Percentiles rank a stretch among this genome's conserved stretches.
These are phyloP conservation scores for Phytomonas sp. DNA, from an alignment of 208 protist genomes.

Conservation along the genomic window DNA sequence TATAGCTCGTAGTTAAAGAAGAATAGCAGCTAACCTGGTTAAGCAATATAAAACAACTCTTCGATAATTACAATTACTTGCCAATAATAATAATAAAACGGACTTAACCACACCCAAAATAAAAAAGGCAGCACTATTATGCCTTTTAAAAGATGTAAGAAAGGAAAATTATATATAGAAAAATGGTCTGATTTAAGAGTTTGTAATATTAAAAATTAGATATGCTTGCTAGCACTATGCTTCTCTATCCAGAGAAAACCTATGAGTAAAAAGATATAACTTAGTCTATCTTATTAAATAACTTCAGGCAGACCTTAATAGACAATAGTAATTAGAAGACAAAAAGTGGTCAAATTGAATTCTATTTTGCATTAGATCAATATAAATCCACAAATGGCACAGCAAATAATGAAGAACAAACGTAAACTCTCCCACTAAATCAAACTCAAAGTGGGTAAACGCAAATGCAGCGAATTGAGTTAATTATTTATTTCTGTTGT, in stretches of 20 bases:
- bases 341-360: not conserved
- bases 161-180: conserved; percentile 7
- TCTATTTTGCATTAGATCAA: not conserved
- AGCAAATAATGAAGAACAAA: not conserved
- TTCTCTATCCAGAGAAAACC: not conserved
- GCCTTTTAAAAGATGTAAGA: conserved; percentile 1
- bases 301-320: not conserved
- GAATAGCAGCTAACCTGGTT: conserved; percentile 4
- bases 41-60: not conserved
- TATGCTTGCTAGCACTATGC: not conserved
- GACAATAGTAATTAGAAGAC: not conserved
- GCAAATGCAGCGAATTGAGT: not conserved
- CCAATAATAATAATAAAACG: conserved; percentile 2
- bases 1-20: conserved; percentile 6
- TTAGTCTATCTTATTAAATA: not conserved
- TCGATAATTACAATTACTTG: conserved; percentile 1
- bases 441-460: not conserved
- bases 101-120: conserved; percentile 14
- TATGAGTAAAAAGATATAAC: not conserved
- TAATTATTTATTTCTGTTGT: not conserved
- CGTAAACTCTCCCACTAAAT: not conserved
- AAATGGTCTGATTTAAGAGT: not conserved
- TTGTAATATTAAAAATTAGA: not conserved
- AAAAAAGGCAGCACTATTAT: conserved; percentile 2
- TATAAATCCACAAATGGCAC: not conserved